phyloP scores from a whole-genome alignment of 495 filamentous ascomycete genomes.

The Lasiosphaeriaceae sp. region DNA sequence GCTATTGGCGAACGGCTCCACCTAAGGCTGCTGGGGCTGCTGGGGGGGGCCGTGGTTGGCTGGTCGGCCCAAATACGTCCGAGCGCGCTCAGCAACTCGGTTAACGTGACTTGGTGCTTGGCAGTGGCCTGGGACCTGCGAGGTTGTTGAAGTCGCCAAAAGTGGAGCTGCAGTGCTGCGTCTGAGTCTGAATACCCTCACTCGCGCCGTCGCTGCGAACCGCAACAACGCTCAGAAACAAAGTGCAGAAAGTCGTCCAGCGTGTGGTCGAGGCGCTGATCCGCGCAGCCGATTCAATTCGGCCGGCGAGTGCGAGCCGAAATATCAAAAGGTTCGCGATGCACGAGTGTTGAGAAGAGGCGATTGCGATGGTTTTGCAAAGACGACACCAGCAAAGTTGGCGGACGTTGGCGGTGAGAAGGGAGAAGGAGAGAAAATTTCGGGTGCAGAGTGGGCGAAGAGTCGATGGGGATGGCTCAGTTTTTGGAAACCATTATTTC shows the following conservation, averaged over 20 bases:
- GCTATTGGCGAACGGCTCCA: not conserved
- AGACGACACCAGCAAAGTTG: constrained; percentile 31
- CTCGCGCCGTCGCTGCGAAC: constrained; percentile 15
- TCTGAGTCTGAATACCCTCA: constrained; percentile 44
- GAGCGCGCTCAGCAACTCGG: not conserved
- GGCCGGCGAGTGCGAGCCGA: constrained; percentile 21
- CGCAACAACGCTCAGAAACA: constrained; percentile 9
- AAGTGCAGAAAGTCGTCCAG: constrained; percentile 19
- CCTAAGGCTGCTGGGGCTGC: not conserved
- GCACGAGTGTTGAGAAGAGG: constrained; percentile 25
- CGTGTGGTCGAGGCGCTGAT: constrained; percentile 13
- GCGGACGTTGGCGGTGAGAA: constrained; percentile 45
- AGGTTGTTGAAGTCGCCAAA: constrained; percentile 1
- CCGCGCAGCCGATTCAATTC: constrained; percentile 24
- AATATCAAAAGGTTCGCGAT: constrained; percentile 24
- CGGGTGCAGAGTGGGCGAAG: constrained; percentile 27
- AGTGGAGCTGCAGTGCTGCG: constrained; percentile 10
- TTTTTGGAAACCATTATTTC: constrained; percentile 37
- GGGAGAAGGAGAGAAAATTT: constrained; percentile 47
- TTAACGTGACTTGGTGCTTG: constrained; percentile 8
- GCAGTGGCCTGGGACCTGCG: too few species aligned
- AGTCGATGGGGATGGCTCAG: constrained; percentile 43
- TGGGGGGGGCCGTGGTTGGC: constrained; percentile 9
- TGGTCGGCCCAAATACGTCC: constrained; percentile 1
- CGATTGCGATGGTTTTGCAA: constrained; percentile 50